phyloP scores from a whole-genome alignment of 2,329 filamentous ascomycete species.

The Verticillium zaregamsianum region DNA sequence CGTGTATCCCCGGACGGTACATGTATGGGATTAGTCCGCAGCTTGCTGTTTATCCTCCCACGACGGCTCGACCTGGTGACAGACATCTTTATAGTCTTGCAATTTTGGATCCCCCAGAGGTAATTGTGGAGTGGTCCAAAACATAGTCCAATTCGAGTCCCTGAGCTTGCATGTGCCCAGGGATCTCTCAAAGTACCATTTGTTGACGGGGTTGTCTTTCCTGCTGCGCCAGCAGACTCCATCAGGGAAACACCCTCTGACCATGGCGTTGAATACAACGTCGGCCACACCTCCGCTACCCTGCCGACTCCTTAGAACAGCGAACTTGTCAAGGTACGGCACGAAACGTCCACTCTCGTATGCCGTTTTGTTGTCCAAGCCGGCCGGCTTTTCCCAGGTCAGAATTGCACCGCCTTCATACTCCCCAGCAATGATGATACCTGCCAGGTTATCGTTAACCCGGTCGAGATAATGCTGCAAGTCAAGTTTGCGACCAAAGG shows the following conservation, averaged over 20 bases:
- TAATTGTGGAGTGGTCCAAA: slow-evolving; percentile 81
- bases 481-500: slow-evolving; percentile 81
- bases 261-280: slow-evolving; percentile 95
- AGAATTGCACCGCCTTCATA: slow-evolving; percentile 95
- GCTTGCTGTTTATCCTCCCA: slow-evolving; percentile 54
- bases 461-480: slow-evolving; percentile 76
- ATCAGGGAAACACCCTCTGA: slow-evolving; percentile 77
- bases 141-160: slow-evolving; percentile 93
- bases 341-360: slow-evolving; percentile 62
- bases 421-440: slow-evolving; percentile 89
- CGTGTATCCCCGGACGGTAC: background rate
- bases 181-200: slow-evolving; percentile 97
- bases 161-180: slow-evolving; percentile 77
- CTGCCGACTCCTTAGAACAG: slow-evolving; percentile 82
- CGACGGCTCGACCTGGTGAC: slow-evolving; percentile 57
- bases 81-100: slow-evolving; percentile 71
- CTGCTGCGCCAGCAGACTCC: slow-evolving; percentile 92
- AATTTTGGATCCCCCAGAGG: slow-evolving; percentile 52
- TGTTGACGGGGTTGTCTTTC: slow-evolving; percentile 91
- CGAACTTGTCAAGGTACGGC: slow-evolving; percentile 96
- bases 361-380: slow-evolving; percentile 49
- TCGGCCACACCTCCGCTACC: slow-evolving; percentile 91
- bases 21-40: slow-evolving; percentile 2
- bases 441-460: slow-evolving; percentile 77
- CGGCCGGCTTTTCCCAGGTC: slow-evolving; percentile 82